phyloP scores from a whole-genome alignment of 768 basidiomycete species.

The Inosperma sp. region DNA sequence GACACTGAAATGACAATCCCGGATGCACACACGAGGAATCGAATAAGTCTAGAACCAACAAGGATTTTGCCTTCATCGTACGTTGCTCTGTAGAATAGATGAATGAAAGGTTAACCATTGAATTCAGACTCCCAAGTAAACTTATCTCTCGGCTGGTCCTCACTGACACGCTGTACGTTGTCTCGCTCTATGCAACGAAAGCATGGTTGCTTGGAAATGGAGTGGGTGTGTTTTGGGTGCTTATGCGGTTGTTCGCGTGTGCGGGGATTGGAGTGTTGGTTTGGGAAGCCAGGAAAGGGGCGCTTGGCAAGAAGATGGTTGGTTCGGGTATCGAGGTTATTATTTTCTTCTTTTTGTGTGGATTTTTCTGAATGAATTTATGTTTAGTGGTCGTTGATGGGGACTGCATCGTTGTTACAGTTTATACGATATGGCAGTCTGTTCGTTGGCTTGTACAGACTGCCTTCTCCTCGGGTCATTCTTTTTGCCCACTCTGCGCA shows the following conservation, averaged over 20 bases:
- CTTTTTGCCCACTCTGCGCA: slow-evolving; percentile 59
- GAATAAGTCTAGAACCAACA: slow-evolving; percentile 56
- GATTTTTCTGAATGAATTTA: slow-evolving; percentile 9
- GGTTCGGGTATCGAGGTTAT: slow-evolving; percentile 60
- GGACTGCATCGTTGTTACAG: slow-evolving; percentile 58
- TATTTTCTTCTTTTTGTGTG: slow-evolving; percentile 3
- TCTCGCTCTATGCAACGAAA: slow-evolving; percentile 59
- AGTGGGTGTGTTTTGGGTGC: slow-evolving; percentile 74
- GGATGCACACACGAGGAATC: slow-evolving; percentile 63
- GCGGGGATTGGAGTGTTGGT: slow-evolving; percentile 62
- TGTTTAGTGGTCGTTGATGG: slow-evolving; percentile 65
- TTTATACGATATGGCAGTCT: slow-evolving; percentile 67
- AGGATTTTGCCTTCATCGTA: slow-evolving; percentile 53
- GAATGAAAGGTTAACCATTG: slow-evolving; percentile 1
- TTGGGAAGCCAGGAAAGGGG: slow-evolving; percentile 57
- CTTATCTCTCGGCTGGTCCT: slow-evolving; percentile 53
- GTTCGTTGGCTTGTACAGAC: slow-evolving; percentile 62
- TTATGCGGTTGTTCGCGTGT: slow-evolving; percentile 67
- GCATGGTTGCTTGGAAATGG: slow-evolving; percentile 61
- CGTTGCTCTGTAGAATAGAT: slow-evolving; percentile 21
- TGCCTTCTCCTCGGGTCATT: slow-evolving; percentile 67
- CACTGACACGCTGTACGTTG: slow-evolving; percentile 60
- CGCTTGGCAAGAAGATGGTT: slow-evolving; percentile 44
- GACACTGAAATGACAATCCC: slow-evolving; percentile 45
- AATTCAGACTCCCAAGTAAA: slow-evolving; percentile 46